Percentiles rank a stretch among this genome's conserved stretches.
These are phyloP conservation scores for Erodium maritimum DNA, from an alignment of 345 rosid genomes.

Conservation along the genomic window DNA sequence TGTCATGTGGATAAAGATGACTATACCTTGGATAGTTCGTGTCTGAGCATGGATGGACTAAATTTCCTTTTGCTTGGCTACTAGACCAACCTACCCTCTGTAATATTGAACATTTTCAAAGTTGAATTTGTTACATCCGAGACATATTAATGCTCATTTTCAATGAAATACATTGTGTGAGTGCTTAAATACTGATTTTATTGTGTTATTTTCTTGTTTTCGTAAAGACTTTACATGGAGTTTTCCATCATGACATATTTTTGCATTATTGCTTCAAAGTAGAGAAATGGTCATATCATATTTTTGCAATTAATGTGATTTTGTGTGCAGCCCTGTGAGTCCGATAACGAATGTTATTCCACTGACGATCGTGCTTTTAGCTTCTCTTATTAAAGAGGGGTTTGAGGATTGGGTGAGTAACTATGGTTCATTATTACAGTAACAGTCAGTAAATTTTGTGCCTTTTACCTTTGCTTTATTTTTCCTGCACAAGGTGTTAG, in stretches of 20 bases:
- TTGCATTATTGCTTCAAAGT: not conserved
- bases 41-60: not conserved
- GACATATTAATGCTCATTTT: not conserved
- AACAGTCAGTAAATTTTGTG: not conserved
- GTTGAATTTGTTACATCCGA: not conserved
- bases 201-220: not conserved
- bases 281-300: not conserved
- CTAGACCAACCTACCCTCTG: no score
- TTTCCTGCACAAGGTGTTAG: not conserved
- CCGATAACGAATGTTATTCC: conserved; percentile 94
- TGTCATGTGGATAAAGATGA: not conserved
- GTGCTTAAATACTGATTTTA: not conserved
- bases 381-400: conserved; percentile 95
- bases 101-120: not conserved
- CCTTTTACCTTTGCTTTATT: not conserved
- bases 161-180: not conserved
- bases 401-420: conserved; percentile 60
- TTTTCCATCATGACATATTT: no score
- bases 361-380: conserved; percentile 82
- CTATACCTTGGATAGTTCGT: not conserved
- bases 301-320: not conserved
- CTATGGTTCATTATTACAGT: not conserved
- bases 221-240: not conserved
- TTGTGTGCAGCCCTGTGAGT: conserved; percentile 77
- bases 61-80: no score